phyloP scores from a whole-genome alignment of 352 stramenopile species.

The Plasmopara halstedii region DNA sequence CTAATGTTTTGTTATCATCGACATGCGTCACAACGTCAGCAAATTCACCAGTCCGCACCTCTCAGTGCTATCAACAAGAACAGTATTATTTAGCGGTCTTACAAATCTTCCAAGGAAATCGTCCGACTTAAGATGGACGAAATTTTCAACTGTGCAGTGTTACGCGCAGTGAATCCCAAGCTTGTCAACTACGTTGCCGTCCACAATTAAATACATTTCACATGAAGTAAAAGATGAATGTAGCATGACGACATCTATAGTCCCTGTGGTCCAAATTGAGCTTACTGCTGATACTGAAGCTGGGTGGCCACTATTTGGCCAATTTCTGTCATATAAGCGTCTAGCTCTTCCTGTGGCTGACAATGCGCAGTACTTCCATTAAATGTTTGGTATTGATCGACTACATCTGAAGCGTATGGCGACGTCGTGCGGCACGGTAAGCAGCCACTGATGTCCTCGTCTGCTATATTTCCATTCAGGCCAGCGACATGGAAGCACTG shows the following conservation, averaged over 20 bases:
- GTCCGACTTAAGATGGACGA: no score
- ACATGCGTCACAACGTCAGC: no score
- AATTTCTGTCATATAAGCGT: constrained; percentile 77
- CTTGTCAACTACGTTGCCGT: constrained; percentile 52
- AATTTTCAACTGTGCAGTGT: no score
- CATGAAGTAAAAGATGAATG: constrained; percentile 79
- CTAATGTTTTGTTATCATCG: no score
- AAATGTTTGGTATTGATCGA: constrained; percentile 38
- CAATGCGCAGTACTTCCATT: constrained; percentile 30
- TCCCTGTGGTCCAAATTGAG: constrained; percentile 43
- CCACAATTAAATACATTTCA: constrained; percentile 64
- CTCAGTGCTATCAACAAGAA: constrained; percentile 18
- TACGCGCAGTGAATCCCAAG: no score
- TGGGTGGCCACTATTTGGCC: constrained; percentile 76
- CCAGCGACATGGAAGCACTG: constrained; percentile 53
- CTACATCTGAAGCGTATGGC: constrained; percentile 35
- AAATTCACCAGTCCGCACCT: constrained; percentile 30
- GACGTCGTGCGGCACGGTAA: constrained; percentile 54
- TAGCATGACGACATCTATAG: constrained; percentile 72
- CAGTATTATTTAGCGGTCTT: constrained; percentile 8
- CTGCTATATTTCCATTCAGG: constrained; percentile 2
- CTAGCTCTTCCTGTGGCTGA: constrained; percentile 53
- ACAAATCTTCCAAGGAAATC: no score
- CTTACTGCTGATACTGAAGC: constrained; percentile 68
- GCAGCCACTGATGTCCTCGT: constrained; percentile 32